Evolutionary conservation across 192 early-diverging fungal genomes (phyloP), one percentile per base, ranked within the genome.

Genomic region (Nowakowskiella sp.): DNA sequence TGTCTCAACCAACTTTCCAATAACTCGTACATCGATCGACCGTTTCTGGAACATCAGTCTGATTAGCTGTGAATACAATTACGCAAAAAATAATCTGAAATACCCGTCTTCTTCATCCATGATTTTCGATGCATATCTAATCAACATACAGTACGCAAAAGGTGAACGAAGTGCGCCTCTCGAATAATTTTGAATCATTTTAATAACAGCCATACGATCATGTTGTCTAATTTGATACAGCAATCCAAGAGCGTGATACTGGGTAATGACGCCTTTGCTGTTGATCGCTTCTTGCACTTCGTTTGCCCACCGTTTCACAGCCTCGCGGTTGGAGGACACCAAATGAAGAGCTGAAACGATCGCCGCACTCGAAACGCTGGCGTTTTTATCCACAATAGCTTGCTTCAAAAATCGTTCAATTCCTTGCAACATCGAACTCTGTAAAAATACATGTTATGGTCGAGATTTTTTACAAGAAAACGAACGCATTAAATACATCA

Each of bases 171-270:
- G 65, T 27, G 69, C 44, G 4, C 70, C 71, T 25, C 74, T 77
- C 27, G 90, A 77, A 61, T 91, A 89, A 46, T 79, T 81, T 59
- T 97, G 94, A 22, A 97, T 88, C 48, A 99, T 57, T 72, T 99
- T 99, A 61, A 88, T 81, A 44, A 99, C 89, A 6, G 95, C 95
- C 94, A 99, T 97, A 31, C 88, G 80, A 74, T 99, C 95, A 62
- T 95, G 92, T 63, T 93, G 89, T 8, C 91, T 77, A 49, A 99
- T 97, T 44, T 83, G 82, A 60, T 94, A 99, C 67, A 99, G 61
- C 6, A 99, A 72, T 2, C 94, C 95, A 9, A 97, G 64, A n/a
- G 95, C 94, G 60, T 99, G 95, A 68, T 99, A 99, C 73, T 99
- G 95, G 29, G 84, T 82, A 65, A 89, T 90, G 51, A 84, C 85